Conservation (phyloP, 352 stramenopile genomes). For the Phytophthora pinifolia region DNA sequence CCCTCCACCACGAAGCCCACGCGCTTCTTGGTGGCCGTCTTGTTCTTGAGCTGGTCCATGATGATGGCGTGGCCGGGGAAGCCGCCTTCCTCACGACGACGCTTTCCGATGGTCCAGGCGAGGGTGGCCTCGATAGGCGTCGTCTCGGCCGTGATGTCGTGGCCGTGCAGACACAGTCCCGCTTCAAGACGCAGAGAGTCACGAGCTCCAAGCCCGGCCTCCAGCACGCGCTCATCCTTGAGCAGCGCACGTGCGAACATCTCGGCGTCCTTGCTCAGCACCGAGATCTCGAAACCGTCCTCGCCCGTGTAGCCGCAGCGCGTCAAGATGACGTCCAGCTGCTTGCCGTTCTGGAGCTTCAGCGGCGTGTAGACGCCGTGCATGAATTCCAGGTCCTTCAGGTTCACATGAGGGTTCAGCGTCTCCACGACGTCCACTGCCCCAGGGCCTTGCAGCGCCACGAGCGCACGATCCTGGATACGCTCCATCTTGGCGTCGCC, state of each 20-base stretch:
- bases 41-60: constrained; percentile 94
- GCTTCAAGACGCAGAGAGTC: constrained; percentile 98
- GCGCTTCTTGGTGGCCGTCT: constrained; percentile 93
- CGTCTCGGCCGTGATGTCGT: constrained; percentile 96
- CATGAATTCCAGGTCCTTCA: constrained; percentile 97
- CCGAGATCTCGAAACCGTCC: constrained; percentile 98
- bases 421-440: constrained; percentile 85
- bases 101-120: constrained; percentile 92
- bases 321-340: constrained; percentile 89
- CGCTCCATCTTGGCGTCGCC: constrained; percentile 95
- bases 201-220: constrained; percentile 93
- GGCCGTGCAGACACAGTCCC: constrained; percentile 98
- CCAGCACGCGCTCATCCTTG: constrained; percentile 80
- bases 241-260: constrained; percentile 63
- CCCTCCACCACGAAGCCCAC: constrained; percentile 96
- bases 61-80: constrained; percentile 96
- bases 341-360: constrained; percentile 28
- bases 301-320: constrained; percentile 99
- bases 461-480: constrained; percentile 91
- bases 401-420: constrained; percentile 88
- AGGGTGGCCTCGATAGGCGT: constrained; percentile 95
- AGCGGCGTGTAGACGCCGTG: constrained; percentile 90
- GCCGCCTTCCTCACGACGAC: constrained; percentile 81
- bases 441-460: constrained; percentile 95
- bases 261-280: constrained; percentile 59